Percentiles rank a stretch among this genome's conserved stretches.
Evolutionary conservation across 345 rosid genomes (phyloP).

Genomic region (Salix exigua): DNA sequence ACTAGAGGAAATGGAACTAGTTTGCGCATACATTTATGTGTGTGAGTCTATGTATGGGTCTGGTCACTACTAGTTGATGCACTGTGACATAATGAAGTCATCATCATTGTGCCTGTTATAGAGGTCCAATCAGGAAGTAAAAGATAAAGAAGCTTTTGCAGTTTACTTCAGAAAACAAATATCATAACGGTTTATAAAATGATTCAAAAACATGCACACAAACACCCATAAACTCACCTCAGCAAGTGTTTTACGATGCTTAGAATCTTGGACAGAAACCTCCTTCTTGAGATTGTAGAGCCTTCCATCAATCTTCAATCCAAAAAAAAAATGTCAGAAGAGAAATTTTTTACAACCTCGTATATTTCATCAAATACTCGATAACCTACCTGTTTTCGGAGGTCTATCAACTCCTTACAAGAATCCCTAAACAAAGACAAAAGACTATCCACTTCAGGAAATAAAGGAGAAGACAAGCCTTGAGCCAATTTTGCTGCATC

Average conservation of each 20-base stretch:
- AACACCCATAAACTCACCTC: constrained; percentile 55
- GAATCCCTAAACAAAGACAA: constrained; percentile 84
- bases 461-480: constrained; percentile 60
- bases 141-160: background rate
- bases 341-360: background rate
- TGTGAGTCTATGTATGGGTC: background rate
- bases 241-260: constrained; percentile 86
- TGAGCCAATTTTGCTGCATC: constrained; percentile 53
- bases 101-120: background rate
- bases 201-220: background rate
- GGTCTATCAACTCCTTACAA: constrained; percentile 82
- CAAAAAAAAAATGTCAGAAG: constrained; percentile 21
- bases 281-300: constrained; percentile 86
- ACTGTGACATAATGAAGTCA: too few relatives aligned
- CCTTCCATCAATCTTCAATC: constrained; percentile 77
- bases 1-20: background rate
- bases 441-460: constrained; percentile 93
- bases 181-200: background rate
- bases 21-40: background rate
- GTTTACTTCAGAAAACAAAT: background rate
- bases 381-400: constrained; percentile 65
- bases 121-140: background rate
- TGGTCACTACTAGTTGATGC: too few relatives aligned
- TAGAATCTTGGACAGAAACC: constrained; percentile 83
- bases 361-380: background rate